Percentiles rank a stretch among this genome's conserved stretches.
phyloP scores from a whole-genome alignment of 2,329 filamentous ascomycete species.

The Endocalyx cinctus region DNA sequence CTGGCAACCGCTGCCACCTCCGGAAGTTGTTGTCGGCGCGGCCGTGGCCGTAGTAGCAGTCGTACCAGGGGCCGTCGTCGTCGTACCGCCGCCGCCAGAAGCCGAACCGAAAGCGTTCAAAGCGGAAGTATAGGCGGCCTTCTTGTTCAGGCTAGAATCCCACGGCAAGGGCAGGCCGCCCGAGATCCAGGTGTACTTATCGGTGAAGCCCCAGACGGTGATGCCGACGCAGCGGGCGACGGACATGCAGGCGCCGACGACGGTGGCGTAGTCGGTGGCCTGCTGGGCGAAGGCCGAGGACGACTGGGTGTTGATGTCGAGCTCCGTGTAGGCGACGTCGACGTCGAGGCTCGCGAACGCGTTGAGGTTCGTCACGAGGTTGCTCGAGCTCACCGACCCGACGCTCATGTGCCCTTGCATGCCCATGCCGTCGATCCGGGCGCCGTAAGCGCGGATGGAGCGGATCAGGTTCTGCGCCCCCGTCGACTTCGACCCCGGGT shows the following conservation, averaged over 20 bases:
- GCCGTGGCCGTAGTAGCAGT: conserved; percentile 2
- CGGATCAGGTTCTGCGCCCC: conserved; percentile 25
- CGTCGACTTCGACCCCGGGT: conserved; percentile 30
- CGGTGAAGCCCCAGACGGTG: conserved; percentile 34
- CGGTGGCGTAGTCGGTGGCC: conserved; percentile 36
- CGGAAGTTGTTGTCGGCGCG: not conserved
- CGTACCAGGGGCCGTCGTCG: conserved; percentile 3
- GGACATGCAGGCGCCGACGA: conserved; percentile 29
- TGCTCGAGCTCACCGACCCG: not conserved
- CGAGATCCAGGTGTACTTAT: conserved; percentile 36
- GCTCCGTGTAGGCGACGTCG: conserved; percentile 51
- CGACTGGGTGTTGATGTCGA: conserved; percentile 37
- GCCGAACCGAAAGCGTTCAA: conserved; percentile 18
- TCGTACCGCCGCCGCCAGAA: conserved; percentile 19
- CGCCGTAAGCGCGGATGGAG: conserved; percentile 30
- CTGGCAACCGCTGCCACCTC: conserved; percentile 1
- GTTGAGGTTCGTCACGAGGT: conserved; percentile 38
- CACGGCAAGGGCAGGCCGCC: conserved; percentile 30
- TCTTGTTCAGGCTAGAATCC: conserved; percentile 29
- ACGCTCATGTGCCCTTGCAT: conserved; percentile 39
- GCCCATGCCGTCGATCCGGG: conserved; percentile 49
- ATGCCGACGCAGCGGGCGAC: conserved; percentile 31
- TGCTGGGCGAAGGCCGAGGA: conserved; percentile 29
- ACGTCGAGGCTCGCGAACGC: conserved; percentile 39
- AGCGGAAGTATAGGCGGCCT: conserved; percentile 28